A percentile compares a stretch with the other conserved stretches of the same genome.
Evolutionary conservation across 192 early-diverging fungal genomes (phyloP).

Genomic region (Phlyctochytrium planicorne): DNA sequence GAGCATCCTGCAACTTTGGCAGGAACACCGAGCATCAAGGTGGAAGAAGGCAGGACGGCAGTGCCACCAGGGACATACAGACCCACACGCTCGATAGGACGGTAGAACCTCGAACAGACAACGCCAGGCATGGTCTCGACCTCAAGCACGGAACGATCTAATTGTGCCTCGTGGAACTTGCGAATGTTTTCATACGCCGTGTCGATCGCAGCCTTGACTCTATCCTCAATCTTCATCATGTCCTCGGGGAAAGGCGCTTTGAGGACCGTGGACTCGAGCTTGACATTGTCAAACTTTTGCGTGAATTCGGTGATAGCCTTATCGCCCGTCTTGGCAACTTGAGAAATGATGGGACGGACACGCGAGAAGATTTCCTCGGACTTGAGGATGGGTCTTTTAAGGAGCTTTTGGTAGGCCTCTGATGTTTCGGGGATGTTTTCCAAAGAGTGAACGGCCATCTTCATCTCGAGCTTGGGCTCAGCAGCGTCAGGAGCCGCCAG

Average conservation of each 20-base stretch:
- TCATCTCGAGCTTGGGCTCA: constrained; percentile 55
- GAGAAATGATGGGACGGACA: constrained; percentile 87
- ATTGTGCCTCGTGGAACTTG: constrained; percentile 92
- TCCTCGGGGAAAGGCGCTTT: constrained; percentile 74
- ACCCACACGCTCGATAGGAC: constrained; percentile 95
- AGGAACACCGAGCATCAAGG: constrained; percentile 96
- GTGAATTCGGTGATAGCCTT: constrained; percentile 81
- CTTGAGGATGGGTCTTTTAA: constrained; percentile 90
- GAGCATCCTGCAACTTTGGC: constrained; percentile 95
- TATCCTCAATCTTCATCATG: constrained; percentile 45
- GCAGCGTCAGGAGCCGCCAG: constrained; percentile 20
- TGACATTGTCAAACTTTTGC: constrained; percentile 85
- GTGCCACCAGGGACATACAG: constrained; percentile 98
- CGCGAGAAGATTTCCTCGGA: constrained; percentile 82
- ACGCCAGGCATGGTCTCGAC: constrained; percentile 99
- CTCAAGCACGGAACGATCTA: constrained; percentile 56
- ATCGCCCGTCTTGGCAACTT: constrained; percentile 83
- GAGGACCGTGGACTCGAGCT: constrained; percentile 66
- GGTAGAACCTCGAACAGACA: constrained; percentile 85
- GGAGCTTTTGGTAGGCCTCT: constrained; percentile 56
- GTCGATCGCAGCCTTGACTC: constrained; percentile 84
- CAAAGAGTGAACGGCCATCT: constrained; percentile 68
- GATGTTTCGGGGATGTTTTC: constrained; percentile 10
- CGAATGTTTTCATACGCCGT: constrained; percentile 91
- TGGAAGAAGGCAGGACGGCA: constrained; percentile 91